Evolutionary conservation across 2,329 filamentous ascomycete species (phyloP), one percentile per base, ranked within the genome.

Genomic region (Stenocarpella maydis): DNA sequence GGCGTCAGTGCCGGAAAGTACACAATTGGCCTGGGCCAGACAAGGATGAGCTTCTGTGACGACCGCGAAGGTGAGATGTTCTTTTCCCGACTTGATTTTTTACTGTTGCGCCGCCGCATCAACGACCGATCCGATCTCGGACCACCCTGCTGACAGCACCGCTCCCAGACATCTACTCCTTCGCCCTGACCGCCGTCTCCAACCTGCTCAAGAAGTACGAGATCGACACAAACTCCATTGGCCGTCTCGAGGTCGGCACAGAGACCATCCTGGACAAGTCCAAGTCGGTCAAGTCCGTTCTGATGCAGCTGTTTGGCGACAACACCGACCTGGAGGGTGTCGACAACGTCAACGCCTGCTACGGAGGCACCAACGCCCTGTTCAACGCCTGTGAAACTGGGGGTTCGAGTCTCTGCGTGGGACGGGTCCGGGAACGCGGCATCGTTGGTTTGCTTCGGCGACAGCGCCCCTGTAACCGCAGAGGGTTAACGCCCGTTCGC

Each of bases 1-100:
- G 92, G 92, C 80, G 92, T 93, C 77, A n/a, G n/a, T n/a, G n/a
- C n/a, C n/a, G n/a, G n/a, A n/a, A n/a, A n/a, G n/a, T n/a, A n/a
- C n/a, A n/a, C 93, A 78, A 95, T 96, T 83, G 93, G 93, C 81
- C 91, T 96, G 69, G 93, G 93, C 77, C 93, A 96, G 87, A 95
- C 92, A 79, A 94, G 92, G 85, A 96, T 96, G 93, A 91, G 90
- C 86, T 96, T 96, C 84, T 95, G 93, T 81, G 93, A 96, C 82
- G 93, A 96, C 79, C 90, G 92, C 78, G 93, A 96, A 85, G 92
- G 92, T 94, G 80, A 81, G 85, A 81, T 74, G 64, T 68, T 71
- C 60, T 69, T 68, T 67, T 31, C 24, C 34, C 17, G 14, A 2
- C 14, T 17, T 43, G 14, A 2, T 34, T 17, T 50, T 28, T 28